These are phyloP conservation scores for Adiantum capillusveneris DNA, from an alignment of 75 land plant species.

Conservation along the genomic window DNA sequence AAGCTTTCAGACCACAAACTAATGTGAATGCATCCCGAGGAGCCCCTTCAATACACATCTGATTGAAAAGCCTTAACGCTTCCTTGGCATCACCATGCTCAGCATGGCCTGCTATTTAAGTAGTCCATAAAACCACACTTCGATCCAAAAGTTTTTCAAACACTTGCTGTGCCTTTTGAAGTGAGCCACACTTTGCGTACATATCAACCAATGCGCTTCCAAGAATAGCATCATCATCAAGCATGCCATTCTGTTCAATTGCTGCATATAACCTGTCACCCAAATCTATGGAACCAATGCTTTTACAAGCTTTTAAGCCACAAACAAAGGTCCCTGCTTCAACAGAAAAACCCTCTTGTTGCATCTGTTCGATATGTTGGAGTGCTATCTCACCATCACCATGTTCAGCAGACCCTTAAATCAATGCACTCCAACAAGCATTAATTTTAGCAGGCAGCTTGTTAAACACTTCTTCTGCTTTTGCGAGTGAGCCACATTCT, in stretches of 20 bases:
- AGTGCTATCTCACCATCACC: slow-evolving; percentile 35
- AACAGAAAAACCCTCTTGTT: slow-evolving; percentile 16
- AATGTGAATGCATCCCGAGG: slow-evolving; percentile 28
- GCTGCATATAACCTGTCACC: slow-evolving; percentile 10
- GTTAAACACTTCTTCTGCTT: slow-evolving; percentile 25
- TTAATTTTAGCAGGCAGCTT: slow-evolving; percentile 8
- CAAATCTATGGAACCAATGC: not conserved
- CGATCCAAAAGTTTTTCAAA: slow-evolving; percentile 9
- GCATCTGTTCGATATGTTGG: slow-evolving; percentile 39
- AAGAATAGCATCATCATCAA: slow-evolving; percentile 7
- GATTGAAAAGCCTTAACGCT: slow-evolving; percentile 18
- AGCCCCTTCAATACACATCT: slow-evolving; percentile 23
- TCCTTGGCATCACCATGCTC: slow-evolving; percentile 17
- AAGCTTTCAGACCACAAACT: slow-evolving; percentile 11
- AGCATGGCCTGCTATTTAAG: slow-evolving; percentile 28
- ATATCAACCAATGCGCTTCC: slow-evolving; percentile 8
- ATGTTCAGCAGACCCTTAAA: slow-evolving; percentile 14
- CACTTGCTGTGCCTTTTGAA: slow-evolving; percentile 7
- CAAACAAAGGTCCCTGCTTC: slow-evolving; percentile 1
- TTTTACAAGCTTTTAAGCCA: slow-evolving; percentile 11
- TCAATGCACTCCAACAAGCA: slow-evolving; percentile 44
- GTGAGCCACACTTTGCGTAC: slow-evolving; percentile 9
- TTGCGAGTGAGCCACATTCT: slow-evolving; percentile 29
- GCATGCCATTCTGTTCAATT: slow-evolving; percentile 3
- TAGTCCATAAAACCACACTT: slow-evolving; percentile 26